phyloP scores from a whole-genome alignment of 176 grass and related monocot species.

The Oryza glumipatula region DNA sequence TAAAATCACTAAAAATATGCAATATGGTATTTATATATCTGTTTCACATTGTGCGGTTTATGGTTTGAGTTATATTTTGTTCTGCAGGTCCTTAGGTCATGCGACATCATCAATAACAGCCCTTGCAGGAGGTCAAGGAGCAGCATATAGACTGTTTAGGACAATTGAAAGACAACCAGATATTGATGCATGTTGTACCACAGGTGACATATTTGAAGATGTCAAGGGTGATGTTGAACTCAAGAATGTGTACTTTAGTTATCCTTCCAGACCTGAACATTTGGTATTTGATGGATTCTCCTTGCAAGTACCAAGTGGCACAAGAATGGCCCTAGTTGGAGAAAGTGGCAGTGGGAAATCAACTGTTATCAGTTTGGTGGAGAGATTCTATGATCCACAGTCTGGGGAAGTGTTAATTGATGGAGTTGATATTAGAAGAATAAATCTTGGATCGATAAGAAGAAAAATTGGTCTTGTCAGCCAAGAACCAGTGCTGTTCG shows the following conservation, averaged over 20 bases:
- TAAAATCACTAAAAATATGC: not conserved
- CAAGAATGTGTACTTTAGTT: constrained; percentile 81
- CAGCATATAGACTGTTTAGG: constrained; percentile 80
- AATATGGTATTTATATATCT: constrained; percentile 1
- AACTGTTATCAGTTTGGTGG: constrained; percentile 75
- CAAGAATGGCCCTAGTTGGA: constrained; percentile 84
- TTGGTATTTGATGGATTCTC: constrained; percentile 80
- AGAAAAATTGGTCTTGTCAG: constrained; percentile 80
- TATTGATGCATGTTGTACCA: constrained; percentile 58
- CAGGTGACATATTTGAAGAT: constrained; percentile 66
- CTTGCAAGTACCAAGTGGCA: constrained; percentile 58
- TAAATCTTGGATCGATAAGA: constrained; percentile 71
- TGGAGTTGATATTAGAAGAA: constrained; percentile 64
- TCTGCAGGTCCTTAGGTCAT: constrained; percentile 76
- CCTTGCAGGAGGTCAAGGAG: constrained; percentile 82
- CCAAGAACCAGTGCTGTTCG: constrained; percentile 86
- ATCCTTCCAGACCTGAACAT: constrained; percentile 66
- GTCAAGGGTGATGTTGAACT: constrained; percentile 78
- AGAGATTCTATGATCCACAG: constrained; percentile 93
- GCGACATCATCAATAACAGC: constrained; percentile 68
- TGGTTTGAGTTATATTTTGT: constrained; percentile 23
- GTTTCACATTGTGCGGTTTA: not conserved
- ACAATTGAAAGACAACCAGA: constrained; percentile 73
- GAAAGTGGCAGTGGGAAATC: constrained; percentile 89
- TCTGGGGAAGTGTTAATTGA: constrained; percentile 86